Base-by-base conservation (phyloP, 805 yeast species). In the Candida ovalis region DNA sequence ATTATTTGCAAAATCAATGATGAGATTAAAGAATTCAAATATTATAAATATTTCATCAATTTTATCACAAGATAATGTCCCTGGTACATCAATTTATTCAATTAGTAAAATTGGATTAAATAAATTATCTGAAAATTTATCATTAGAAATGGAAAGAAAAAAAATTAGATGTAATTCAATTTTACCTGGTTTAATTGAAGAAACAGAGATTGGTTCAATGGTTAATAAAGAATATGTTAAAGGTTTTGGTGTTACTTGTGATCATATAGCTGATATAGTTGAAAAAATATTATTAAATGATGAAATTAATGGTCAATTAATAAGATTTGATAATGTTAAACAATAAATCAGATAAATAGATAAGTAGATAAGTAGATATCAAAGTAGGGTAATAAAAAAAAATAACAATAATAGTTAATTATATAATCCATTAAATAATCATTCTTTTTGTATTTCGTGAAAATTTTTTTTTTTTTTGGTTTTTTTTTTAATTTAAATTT, bases 101-200 rank as follows among this genome's bases (percentile, higher is more conserved):
- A 86, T 90, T 0, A 70, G 85, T 45, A 88, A 88, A 59, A 82
- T 84, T 0, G 96, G 89, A 0, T 58, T 88, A 3, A 66, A 77
- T 42, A 84, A 84, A 3, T 80, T 88, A 55, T 77, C 89, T 0
- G 65, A 70, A 40, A 63, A 83, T 0, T 60, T 86, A 30, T 85
- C 91, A 0, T 55, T 63, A 0, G 96, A 88, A 54, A 59, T 85
- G 50, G 75, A 74, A 13, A 64, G 79, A 0, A 63, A 67, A 32
- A 71, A 71, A 9, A 73, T 88, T 2, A 64, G 88, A 35, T 84
- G 84, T 39, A 86, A 86, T 61, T 71, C 84, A 1, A 62, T 89
- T 1, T 62, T 82, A 18, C 94, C 96, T 0, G 92, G 92, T 0
- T 66, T 86, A 27, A 72, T 83, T 1, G 67, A 66, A 5, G 85